These are phyloP conservation scores for Zygosaccharomyces kombuchaensis DNA, from an alignment of 805 yeast genomes.

Conservation along the genomic window DNA sequence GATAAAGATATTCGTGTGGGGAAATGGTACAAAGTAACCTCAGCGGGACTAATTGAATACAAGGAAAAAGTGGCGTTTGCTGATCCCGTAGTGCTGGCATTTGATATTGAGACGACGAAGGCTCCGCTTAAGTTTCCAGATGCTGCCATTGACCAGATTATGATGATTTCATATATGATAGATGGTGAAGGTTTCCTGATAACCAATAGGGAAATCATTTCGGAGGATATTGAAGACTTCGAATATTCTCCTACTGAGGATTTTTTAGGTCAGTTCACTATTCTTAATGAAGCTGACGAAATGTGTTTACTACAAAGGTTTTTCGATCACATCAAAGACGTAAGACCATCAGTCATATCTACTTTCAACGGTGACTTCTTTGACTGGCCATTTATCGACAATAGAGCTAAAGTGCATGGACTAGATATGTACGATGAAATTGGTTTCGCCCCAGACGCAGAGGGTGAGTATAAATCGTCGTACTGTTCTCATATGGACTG, in stretches of 20 bases:
- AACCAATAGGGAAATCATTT: constrained; percentile 89
- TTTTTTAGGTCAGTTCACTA: constrained; percentile 82
- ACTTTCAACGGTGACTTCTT: constrained; percentile 98
- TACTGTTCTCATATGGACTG: constrained; percentile 98
- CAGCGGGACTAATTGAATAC: constrained; percentile 50
- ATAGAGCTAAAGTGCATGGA: constrained; percentile 78
- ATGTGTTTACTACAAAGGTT: constrained; percentile 67
- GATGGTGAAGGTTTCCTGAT: constrained; percentile 95
- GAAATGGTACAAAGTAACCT: constrained; percentile 86
- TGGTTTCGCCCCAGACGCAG: constrained; percentile 85
- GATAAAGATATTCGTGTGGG: constrained; percentile 86
- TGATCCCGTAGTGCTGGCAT: constrained; percentile 94
- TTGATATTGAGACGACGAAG: constrained; percentile 96
- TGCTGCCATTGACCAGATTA: constrained; percentile 80
- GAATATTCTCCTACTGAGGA: constrained; percentile 98
- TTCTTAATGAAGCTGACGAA: constrained; percentile 88
- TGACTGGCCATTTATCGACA: constrained; percentile 98
- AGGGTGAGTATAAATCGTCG: constrained; percentile 88
- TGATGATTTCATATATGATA: constrained; percentile 99
- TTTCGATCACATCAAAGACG: constrained; percentile 86
- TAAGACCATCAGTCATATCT: constrained; percentile 91
- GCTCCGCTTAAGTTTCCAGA: constrained; percentile 96
- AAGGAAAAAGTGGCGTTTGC: constrained; percentile 85
- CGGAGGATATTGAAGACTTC: constrained; percentile 92
- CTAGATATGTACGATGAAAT: constrained; percentile 86